phyloP scores from a whole-genome alignment of 139 green algal genomes.

The Picochlorum sp. region DNA sequence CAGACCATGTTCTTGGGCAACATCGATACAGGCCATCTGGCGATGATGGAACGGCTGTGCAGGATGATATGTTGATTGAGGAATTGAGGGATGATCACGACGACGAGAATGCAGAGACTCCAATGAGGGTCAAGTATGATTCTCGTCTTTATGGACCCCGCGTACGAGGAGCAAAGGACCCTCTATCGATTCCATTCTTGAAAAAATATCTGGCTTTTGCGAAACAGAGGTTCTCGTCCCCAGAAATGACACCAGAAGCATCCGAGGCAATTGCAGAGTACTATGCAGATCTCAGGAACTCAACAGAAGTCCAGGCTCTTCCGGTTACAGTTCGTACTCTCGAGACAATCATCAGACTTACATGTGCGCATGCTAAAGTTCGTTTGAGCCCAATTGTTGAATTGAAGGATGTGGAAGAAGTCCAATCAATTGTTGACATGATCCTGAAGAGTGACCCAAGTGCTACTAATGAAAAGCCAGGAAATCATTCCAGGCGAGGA shows the following conservation, averaged over 20 bases:
- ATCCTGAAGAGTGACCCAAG: conserved; percentile 32
- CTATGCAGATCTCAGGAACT: conserved; percentile 70
- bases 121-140: conserved; percentile 70
- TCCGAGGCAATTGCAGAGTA: conserved; percentile 70
- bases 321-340: conserved; percentile 68
- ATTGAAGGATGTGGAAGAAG: conserved; percentile 24
- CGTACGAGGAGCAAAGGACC: conserved; percentile 25
- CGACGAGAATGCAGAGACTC: conserved; percentile 19
- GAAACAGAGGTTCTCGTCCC: conserved; percentile 37
- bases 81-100: conserved; percentile 35
- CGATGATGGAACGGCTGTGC: conserved; percentile 47
- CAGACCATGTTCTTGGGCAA: conserved; percentile 78
- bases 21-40: conserved; percentile 76
- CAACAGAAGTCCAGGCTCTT: conserved; percentile 30
- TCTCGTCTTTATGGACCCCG: conserved; percentile 55
- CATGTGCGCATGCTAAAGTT: conserved; percentile 86
- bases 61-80: conserved; percentile 20
- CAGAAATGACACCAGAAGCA: conserved; percentile 48
- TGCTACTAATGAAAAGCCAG: not conserved
- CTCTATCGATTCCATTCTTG: conserved; percentile 40
- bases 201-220: conserved; percentile 51
- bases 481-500: not conserved
- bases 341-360: conserved; percentile 93
- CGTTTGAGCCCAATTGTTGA: conserved; percentile 29
- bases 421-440: conserved; percentile 25